Evolutionary conservation across 345 rosid species (phyloP), one percentile per base, ranked within the genome.

Genomic region (Dimocarpus longan): DNA sequence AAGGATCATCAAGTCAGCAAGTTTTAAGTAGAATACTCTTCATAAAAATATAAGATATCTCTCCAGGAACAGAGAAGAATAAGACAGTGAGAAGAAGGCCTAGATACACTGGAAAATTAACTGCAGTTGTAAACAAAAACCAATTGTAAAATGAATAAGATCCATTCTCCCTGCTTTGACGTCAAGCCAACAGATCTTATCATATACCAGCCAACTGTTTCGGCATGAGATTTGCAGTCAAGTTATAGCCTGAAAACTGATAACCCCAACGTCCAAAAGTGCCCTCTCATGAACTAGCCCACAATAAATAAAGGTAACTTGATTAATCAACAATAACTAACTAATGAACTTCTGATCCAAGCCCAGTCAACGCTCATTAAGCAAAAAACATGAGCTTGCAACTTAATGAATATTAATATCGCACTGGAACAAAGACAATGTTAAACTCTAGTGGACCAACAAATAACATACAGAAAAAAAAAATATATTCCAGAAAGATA

Each of bases 1-100:
- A 78, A 63, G 63, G 63, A 82, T 83, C 91, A 89, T 88, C 76
- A 91, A 81, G 68, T 86, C 82, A 1, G 92, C 97, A 81, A 95
- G 96, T n/a, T 85, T 91, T 89, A 71, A 88, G 83, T 68, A 92
- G 63, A 66, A 91, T 84, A 66, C 73, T 78, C 82, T 82, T 89
- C 91, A 92, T 87, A 81, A 84, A 89, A 69, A 85, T 74, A 80
- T 77, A 80, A 50, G 99, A 93, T 57, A 75, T 57, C 62, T 80
- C 87, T 66, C 98, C 99, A 91, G 83, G 82, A 89, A 74, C 66
- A 77, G 69, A 56, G 70, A 19, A 44, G 70, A 75, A 63, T 21
- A 76, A 48, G 71, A 71, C 59, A 22, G 75, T 64, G 71, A 79
- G 28, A n/a, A 28, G 32, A 28, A 32, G n/a, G 59, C 56, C 28